A percentile compares a stretch with the other conserved stretches of the same genome.
Conservation (phyloP, 495 filamentous ascomycete species). For the Podospora anserina region DNA sequence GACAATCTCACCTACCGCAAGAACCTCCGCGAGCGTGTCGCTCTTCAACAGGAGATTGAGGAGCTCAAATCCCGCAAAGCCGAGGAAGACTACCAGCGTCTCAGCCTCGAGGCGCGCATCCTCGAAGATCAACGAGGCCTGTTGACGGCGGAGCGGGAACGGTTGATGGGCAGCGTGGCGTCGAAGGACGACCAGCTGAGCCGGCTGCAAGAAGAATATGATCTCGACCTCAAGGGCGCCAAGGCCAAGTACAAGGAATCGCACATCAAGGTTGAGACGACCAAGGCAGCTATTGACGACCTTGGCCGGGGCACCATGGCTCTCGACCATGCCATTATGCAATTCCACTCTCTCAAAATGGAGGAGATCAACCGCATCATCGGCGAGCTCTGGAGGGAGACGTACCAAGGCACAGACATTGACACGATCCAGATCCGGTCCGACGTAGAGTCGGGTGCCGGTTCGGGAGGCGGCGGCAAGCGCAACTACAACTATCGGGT, state of each 20-base stretch:
- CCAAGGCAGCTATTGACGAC: conserved; percentile 88
- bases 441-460: conserved; percentile 62
- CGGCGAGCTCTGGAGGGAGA: conserved; percentile 92
- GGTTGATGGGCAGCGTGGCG: conserved; percentile 68
- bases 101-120: conserved; percentile 61
- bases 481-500: conserved; percentile 96
- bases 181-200: conserved; percentile 76
- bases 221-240: conserved; percentile 81
- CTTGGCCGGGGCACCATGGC: conserved; percentile 74
- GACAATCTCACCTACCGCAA: conserved; percentile 86
- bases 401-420: conserved; percentile 96
- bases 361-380: conserved; percentile 95
- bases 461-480: conserved; percentile 53
- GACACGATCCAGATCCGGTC: conserved; percentile 94
- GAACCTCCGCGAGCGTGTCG: conserved; percentile 62
- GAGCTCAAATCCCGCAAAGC: conserved; percentile 78
- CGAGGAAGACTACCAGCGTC: conserved; percentile 72
- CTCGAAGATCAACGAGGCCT: conserved; percentile 60
- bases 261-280: conserved; percentile 88
- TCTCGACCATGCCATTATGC: conserved; percentile 94
- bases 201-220: conserved; percentile 69
- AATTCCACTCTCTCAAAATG: conserved; percentile 94
- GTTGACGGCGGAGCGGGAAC: conserved; percentile 47
- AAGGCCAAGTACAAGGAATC: conserved; percentile 78
- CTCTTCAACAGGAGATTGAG: conserved; percentile 64